Percentiles rank a stretch among this genome's conserved stretches.
These are phyloP conservation scores for Apostasia ramifera DNA, from an alignment of 106 monocot genomes.

Conservation along the genomic window DNA sequence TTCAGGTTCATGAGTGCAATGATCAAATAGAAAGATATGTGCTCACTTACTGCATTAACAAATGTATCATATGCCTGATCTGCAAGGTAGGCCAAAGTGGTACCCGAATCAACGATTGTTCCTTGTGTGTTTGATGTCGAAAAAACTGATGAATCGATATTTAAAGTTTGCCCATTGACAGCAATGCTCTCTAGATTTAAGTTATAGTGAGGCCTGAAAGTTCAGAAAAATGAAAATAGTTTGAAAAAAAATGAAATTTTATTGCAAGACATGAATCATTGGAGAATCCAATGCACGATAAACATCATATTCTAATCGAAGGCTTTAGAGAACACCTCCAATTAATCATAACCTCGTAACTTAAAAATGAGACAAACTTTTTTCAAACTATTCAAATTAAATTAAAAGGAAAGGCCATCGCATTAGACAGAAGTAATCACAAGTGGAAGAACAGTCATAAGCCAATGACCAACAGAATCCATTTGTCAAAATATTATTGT, in stretches of 20 bases:
- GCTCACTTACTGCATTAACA: conserved; percentile 70
- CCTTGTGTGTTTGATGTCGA: conserved; percentile 80
- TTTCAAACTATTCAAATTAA: no score
- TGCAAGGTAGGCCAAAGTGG: conserved; percentile 90
- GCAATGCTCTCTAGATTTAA: conserved; percentile 79
- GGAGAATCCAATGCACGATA: no score
- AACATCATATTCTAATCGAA: no score
- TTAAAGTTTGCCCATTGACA: conserved; percentile 69
- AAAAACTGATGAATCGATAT: conserved; percentile 79
- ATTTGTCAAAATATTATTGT: no score
- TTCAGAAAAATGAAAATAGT: conserved; percentile 7
- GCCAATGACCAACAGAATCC: no score
- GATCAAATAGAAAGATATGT: not conserved
- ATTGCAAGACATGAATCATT: no score
- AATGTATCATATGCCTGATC: conserved; percentile 91
- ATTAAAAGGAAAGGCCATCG: no score
- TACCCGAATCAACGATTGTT: conserved; percentile 96
- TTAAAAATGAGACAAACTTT: no score
- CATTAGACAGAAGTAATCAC: no score
- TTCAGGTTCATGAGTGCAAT: not conserved
- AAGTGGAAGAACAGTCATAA: no score
- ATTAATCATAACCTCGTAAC: no score
- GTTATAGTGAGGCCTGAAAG: conserved; percentile 90
- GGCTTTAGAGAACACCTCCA: no score
- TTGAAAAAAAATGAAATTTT: not conserved